Conservation (phyloP, 768 basidiomycete genomes). For the Mycena pura region DNA sequence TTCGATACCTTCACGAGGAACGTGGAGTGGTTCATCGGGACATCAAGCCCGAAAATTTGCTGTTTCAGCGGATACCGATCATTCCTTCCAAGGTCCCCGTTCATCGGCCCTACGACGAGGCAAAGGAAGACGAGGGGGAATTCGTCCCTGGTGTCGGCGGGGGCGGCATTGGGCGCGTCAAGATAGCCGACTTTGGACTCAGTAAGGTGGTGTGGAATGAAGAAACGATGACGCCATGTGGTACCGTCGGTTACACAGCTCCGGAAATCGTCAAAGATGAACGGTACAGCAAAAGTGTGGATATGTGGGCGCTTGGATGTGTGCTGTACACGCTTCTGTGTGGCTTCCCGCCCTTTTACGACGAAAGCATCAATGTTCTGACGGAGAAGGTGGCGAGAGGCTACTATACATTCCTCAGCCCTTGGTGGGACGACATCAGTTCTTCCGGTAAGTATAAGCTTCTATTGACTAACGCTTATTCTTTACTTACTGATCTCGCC, state of each 20-base stretch:
- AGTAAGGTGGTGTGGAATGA: conserved; percentile 99
- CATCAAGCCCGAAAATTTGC: conserved; percentile 97
- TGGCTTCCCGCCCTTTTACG: conserved; percentile 98
- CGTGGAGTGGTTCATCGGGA: conserved; percentile 98
- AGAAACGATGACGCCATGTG: conserved; percentile 98
- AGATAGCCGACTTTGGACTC: conserved; percentile 98
- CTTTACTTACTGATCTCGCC: conserved; percentile 6
- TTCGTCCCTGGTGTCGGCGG: conserved; percentile 92
- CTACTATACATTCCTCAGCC: conserved; percentile 97
- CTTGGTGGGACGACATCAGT: conserved; percentile 99
- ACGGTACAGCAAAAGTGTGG: conserved; percentile 93
- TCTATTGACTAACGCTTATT: no score
- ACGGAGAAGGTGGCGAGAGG: conserved; percentile 98
- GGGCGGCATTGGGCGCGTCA: conserved; percentile 96
- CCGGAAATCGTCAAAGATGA: conserved; percentile 99
- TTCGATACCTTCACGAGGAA: conserved; percentile 96
- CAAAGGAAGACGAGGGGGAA: conserved; percentile 98
- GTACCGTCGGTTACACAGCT: conserved; percentile 99
- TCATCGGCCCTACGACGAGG: conserved; percentile 92
- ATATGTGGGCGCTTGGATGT: conserved; percentile 99
- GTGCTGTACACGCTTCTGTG: conserved; percentile 98
- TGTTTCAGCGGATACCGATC: conserved; percentile 93
- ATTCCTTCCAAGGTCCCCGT: conserved; percentile 80
- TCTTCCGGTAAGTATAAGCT: conserved; percentile 59
- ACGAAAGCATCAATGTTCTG: conserved; percentile 96